Evolutionary conservation across 495 filamentous ascomycete genomes (phyloP).

Genomic region (Xylaria telfairii): DNA sequence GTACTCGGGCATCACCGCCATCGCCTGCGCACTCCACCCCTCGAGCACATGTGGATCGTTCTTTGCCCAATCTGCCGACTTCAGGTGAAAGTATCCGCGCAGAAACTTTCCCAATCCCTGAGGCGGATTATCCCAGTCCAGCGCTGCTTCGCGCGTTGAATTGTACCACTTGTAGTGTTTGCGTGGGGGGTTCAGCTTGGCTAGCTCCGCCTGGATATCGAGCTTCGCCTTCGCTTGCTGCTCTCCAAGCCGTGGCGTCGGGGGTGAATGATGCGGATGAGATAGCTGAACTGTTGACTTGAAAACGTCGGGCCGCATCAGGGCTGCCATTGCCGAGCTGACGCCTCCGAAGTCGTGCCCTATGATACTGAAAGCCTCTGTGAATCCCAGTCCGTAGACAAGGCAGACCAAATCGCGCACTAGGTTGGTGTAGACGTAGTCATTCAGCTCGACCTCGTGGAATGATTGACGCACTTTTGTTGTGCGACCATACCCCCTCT

Average conservation of each 20-base stretch:
- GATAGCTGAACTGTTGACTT: conserved; percentile 59
- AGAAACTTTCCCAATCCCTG: conserved; percentile 64
- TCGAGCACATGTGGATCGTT: conserved; percentile 61
- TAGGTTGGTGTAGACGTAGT: conserved; percentile 63
- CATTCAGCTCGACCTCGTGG: conserved; percentile 59
- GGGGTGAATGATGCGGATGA: conserved; percentile 39
- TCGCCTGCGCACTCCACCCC: conserved; percentile 60
- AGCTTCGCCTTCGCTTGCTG: conserved; percentile 21
- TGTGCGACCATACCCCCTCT: conserved; percentile 72
- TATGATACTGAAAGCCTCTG: conserved; percentile 62
- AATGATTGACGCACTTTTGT: conserved; percentile 58
- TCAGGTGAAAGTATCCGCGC: conserved; percentile 72
- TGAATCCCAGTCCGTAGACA: conserved; percentile 65
- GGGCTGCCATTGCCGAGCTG: conserved; percentile 62
- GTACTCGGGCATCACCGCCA: conserved; percentile 67
- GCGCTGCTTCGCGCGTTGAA: conserved; percentile 59
- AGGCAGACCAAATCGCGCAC: conserved; percentile 68
- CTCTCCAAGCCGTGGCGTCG: conserved; percentile 31
- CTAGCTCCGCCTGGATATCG: conserved; percentile 64
- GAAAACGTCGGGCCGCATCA: conserved; percentile 71
- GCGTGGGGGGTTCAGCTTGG: conserved; percentile 54
- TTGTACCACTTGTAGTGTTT: conserved; percentile 80
- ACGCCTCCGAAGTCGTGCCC: conserved; percentile 74
- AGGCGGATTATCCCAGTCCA: conserved; percentile 61
- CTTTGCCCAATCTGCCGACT: conserved; percentile 63